Evolutionary conservation across 2,329 filamentous ascomycete genomes (phyloP).

Genomic region (Thelonectria rubi): DNA sequence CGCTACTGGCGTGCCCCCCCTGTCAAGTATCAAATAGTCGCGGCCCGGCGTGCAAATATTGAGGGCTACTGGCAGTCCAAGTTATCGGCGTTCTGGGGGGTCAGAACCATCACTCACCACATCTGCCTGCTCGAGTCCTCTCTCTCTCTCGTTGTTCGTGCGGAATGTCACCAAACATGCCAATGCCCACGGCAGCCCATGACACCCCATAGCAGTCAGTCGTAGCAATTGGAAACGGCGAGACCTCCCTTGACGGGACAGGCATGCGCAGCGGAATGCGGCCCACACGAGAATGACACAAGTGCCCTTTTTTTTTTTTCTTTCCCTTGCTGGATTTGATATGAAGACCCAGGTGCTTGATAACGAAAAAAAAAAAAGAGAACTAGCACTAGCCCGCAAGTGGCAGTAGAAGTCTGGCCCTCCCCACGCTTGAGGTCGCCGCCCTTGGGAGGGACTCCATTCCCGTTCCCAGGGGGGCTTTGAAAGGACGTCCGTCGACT

Average conservation of each 20-base stretch:
- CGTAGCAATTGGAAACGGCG: too few species aligned
- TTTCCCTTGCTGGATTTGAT: background rate
- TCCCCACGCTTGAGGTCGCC: background rate
- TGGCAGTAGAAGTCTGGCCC: background rate
- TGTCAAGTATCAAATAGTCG: slow-evolving; percentile 2
- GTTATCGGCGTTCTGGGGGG: too few species aligned
- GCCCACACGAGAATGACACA: background rate
- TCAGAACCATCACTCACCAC: too few species aligned
- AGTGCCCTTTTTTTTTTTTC: background rate
- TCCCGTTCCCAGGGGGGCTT: background rate
- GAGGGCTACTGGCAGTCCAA: background rate
- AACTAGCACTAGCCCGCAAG: background rate
- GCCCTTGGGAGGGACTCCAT: background rate
- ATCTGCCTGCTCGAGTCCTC: background rate
- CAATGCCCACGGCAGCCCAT: too few species aligned
- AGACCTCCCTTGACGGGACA: background rate
- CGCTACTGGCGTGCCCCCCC: background rate
- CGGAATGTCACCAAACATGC: background rate
- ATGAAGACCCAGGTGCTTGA: slow-evolving; percentile 3
- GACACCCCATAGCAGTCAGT: too few species aligned
- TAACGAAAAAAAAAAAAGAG: background rate
- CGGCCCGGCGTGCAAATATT: background rate
- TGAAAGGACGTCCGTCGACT: background rate
- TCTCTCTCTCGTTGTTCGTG: background rate
- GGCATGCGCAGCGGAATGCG: background rate